Conservation (phyloP, 768 basidiomycete species). For the Chalciporus pseudorubinellus region DNA sequence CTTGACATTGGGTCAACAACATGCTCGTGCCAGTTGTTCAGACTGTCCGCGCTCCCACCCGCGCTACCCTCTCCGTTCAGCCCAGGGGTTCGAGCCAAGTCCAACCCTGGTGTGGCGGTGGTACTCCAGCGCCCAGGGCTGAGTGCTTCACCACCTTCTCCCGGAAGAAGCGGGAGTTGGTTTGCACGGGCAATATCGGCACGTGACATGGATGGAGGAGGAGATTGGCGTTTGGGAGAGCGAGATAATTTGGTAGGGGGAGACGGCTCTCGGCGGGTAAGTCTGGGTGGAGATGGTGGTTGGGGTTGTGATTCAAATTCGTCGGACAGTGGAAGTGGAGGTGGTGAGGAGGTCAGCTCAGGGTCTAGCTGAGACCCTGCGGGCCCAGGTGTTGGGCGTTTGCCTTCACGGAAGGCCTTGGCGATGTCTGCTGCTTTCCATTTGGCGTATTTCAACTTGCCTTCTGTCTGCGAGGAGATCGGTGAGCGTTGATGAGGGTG, state of each 20-base stretch:
- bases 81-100: slow-evolving; percentile 17
- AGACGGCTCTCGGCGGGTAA: slow-evolving; percentile 26
- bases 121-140: slow-evolving; percentile 73
- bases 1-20: slow-evolving; percentile 30
- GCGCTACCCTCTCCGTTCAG: slow-evolving; percentile 16
- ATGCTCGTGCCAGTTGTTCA: slow-evolving; percentile 29
- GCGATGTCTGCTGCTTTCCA: slow-evolving; percentile 98
- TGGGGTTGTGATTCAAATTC: slow-evolving; percentile 12
- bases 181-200: slow-evolving; percentile 30
- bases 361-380: slow-evolving; percentile 43
- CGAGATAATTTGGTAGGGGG: slow-evolving; percentile 23
- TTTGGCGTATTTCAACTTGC: slow-evolving; percentile 90
- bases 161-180: slow-evolving; percentile 21
- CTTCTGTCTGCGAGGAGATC: slow-evolving; percentile 56
- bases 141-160: slow-evolving; percentile 30
- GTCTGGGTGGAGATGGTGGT: slow-evolving; percentile 17
- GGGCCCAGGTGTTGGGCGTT: slow-evolving; percentile 77
- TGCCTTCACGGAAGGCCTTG: slow-evolving; percentile 92
- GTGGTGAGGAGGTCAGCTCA: slow-evolving; percentile 11
- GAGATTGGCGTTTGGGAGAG: slow-evolving; percentile 33
- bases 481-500: neutral
- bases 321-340: slow-evolving; percentile 14
- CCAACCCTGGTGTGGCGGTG: slow-evolving; percentile 68
- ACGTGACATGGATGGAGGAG: slow-evolving; percentile 31
- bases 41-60: slow-evolving; percentile 17